Evolutionary conservation across 2,329 filamentous ascomycete species (phyloP).

Genomic region (Pseudogymnoascus sp.): DNA sequence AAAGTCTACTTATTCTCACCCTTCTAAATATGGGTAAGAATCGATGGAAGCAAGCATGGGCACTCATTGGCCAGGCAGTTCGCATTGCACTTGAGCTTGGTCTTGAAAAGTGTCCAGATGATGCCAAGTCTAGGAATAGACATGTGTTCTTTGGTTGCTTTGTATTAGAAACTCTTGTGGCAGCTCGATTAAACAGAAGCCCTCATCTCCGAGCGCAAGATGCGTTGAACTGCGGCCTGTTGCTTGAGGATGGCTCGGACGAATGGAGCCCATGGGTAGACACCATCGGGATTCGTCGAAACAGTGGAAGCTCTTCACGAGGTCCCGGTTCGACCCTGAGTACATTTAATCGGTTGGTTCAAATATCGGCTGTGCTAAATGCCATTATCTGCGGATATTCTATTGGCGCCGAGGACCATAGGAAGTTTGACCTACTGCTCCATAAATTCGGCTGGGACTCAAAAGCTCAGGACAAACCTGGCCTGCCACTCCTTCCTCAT

Average conservation of each 20-base stretch:
- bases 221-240: conserved; percentile 32
- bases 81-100: conserved; percentile 31
- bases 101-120: conserved; percentile 23
- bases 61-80: conserved; percentile 20
- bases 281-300: conserved; percentile 32
- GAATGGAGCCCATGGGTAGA: conserved; percentile 68
- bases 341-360: conserved; percentile 27
- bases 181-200: conserved; percentile 40
- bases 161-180: conserved; percentile 51
- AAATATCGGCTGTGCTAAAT: conserved; percentile 24
- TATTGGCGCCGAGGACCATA: conserved; percentile 11
- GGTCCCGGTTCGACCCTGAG: conserved; percentile 27
- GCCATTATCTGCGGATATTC: conserved; percentile 17
- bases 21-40: conserved; percentile 52
- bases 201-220: conserved; percentile 42
- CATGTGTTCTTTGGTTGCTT: conserved; percentile 50
- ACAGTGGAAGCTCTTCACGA: conserved; percentile 17
- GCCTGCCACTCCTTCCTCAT: conserved; percentile 21
- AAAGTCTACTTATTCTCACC: conserved; percentile 46
- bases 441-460: not conserved
- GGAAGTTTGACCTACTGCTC: not conserved
- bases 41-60: conserved; percentile 35
- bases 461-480: not conserved
- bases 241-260: conserved; percentile 59
- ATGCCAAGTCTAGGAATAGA: conserved; percentile 24